phyloP scores from a whole-genome alignment of 208 protist species.

The Entamoeba dispar region DNA sequence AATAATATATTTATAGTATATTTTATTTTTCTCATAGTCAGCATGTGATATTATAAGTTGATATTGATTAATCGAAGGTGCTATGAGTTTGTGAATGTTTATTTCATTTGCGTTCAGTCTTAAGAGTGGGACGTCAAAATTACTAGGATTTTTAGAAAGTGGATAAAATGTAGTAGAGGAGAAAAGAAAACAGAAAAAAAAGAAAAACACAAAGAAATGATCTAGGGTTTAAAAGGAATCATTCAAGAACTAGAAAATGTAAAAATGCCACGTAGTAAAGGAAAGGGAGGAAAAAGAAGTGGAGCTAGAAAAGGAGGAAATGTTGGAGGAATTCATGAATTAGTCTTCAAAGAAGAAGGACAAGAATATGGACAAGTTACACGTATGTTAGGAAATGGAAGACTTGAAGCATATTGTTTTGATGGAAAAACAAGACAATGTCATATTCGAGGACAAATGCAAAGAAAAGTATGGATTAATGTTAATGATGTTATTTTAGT shows the following conservation, averaged over 20 bases:
- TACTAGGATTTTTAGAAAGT: too few relatives aligned
- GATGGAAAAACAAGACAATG: constrained; percentile 54
- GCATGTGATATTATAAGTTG: too few relatives aligned
- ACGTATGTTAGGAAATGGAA: constrained; percentile 78
- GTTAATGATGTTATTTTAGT: constrained; percentile 60
- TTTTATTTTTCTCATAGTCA: too few relatives aligned
- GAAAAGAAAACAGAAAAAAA: too few relatives aligned
- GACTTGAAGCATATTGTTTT: constrained; percentile 71
- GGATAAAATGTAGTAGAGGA: too few relatives aligned
- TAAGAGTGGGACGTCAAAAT: too few relatives aligned
- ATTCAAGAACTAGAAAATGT: neutral
- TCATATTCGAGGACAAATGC: constrained; percentile 62
- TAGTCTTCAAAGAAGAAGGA: constrained; percentile 73
- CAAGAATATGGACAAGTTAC: constrained; percentile 89
- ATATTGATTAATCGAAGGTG: too few relatives aligned
- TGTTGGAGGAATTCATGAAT: constrained; percentile 81
- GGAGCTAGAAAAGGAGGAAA: constrained; percentile 62
- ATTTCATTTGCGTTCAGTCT: too few relatives aligned
- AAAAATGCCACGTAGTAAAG: constrained; percentile 34
- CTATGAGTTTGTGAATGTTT: too few relatives aligned
- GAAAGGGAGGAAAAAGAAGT: constrained; percentile 64
- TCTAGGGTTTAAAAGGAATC: too few relatives aligned
- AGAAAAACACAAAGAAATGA: too few relatives aligned
- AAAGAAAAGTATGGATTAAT: constrained; percentile 53
- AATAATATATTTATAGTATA: too few relatives aligned